phyloP scores from a whole-genome alignment of 2,329 filamentous ascomycete genomes.

The Shiraia sp. region DNA sequence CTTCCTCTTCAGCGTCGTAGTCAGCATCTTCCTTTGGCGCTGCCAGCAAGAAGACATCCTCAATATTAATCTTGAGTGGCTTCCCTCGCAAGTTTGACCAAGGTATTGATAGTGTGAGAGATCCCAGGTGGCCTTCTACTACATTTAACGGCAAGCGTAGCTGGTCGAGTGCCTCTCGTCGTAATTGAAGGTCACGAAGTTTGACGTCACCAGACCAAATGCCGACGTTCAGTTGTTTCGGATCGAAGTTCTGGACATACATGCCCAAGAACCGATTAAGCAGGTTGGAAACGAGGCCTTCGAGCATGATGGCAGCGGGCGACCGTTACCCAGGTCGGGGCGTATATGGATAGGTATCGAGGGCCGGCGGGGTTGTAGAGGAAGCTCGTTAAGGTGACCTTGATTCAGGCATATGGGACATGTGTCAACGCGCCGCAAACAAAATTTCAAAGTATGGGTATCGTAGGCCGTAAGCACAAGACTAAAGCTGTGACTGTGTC shows the following conservation, averaged over 20 bases:
- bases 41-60: slow-evolving; percentile 94
- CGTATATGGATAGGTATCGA: slow-evolving; percentile 12
- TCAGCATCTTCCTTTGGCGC: slow-evolving; percentile 94
- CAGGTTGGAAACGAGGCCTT: slow-evolving; percentile 93
- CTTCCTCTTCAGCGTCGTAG: slow-evolving; percentile 92
- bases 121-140: slow-evolving; percentile 88
- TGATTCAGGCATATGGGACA: slow-evolving; percentile 39
- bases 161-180: slow-evolving; percentile 94
- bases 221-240: slow-evolving; percentile 94
- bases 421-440: slow-evolving; percentile 15
- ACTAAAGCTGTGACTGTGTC: slow-evolving; percentile 17
- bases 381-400: slow-evolving; percentile 33
- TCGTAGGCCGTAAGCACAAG: slow-evolving; percentile 31
- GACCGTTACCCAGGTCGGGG: slow-evolving; percentile 76
- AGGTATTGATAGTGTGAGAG: slow-evolving; percentile 89
- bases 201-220: slow-evolving; percentile 99
- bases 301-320: slow-evolving; percentile 74
- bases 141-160: slow-evolving; percentile 96
- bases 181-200: slow-evolving; percentile 87
- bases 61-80: slow-evolving; percentile 91
- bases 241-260: slow-evolving; percentile 99
- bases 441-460: slow-evolving; percentile 22
- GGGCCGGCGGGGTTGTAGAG: slow-evolving; percentile 23
- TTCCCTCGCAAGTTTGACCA: slow-evolving; percentile 97
- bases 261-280: slow-evolving; percentile 99